Percentiles rank a stretch among this genome's conserved stretches.
These are phyloP conservation scores for Amaranthus tricolor DNA, from an alignment of 179 eudicot species.

Conservation along the genomic window DNA sequence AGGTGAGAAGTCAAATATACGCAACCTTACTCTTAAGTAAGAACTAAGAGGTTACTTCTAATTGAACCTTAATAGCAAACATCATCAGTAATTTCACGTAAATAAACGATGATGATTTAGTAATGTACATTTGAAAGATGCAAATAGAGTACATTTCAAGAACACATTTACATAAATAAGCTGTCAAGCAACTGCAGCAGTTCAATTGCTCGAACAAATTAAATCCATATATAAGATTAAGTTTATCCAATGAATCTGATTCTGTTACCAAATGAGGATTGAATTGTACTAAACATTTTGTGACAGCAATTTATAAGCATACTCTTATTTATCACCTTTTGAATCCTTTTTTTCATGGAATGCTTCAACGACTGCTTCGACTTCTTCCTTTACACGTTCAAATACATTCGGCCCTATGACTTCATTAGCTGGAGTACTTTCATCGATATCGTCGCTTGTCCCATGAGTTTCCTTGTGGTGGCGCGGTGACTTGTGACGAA, in stretches of 20 bases:
- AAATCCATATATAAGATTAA: not conserved
- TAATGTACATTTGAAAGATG: no score
- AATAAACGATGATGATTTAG: no score
- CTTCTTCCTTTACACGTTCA: conserved; percentile 46
- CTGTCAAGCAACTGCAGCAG: not conserved
- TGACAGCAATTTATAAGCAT: not conserved
- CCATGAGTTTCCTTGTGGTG: conserved; percentile 94
- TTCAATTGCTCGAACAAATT: not conserved
- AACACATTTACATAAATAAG: not conserved
- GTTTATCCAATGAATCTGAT: not conserved
- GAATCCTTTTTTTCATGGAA: conserved; percentile 39
- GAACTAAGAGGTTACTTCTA: no score
- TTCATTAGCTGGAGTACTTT: conserved; percentile 50
- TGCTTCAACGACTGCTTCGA: conserved; percentile 43
- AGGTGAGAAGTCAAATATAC: no score
- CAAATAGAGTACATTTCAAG: no score
- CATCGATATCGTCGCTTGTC: conserved; percentile 62
- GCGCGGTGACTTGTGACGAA: conserved; percentile 44
- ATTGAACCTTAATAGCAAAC: no score
- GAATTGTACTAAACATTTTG: conserved; percentile 3
- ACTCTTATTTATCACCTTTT: conserved; percentile 26
- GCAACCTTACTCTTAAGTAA: no score
- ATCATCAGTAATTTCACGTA: no score
- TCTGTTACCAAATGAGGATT: not conserved
- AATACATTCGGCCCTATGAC: conserved; percentile 79